Conservation (phyloP, 225 moss, liverwort and hornwort species). For the Bryum argenteum region DNA sequence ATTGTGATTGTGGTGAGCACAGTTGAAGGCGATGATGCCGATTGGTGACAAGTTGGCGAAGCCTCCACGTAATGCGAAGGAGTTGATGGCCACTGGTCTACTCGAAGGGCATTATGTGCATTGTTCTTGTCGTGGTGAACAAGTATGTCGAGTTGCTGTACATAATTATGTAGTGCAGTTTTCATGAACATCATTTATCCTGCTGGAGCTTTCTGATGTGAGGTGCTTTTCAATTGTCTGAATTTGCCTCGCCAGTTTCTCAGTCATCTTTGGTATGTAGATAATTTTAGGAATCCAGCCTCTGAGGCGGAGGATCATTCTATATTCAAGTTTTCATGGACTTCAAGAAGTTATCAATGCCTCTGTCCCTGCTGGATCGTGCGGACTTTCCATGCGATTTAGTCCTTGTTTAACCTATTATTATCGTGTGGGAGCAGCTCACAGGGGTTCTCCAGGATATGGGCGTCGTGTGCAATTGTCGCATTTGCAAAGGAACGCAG, state of each 20-base stretch:
- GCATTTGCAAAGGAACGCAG: constrained; percentile 51
- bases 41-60: constrained; percentile 47
- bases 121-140: constrained; percentile 57
- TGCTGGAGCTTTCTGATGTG: background rate
- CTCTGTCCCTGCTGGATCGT: background rate
- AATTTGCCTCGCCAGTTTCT: background rate
- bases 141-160: constrained; percentile 27
- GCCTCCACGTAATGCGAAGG: constrained; percentile 53
- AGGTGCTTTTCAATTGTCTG: background rate
- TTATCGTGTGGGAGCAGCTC: constrained; percentile 38
- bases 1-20: constrained; percentile 19
- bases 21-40: constrained; percentile 50
- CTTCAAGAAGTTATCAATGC: constrained; percentile 6
- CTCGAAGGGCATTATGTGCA: constrained; percentile 59
- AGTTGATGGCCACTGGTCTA: constrained; percentile 54
- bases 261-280: background rate
- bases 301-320: background rate
- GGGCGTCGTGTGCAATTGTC: constrained; percentile 58
- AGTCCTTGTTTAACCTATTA: constrained; percentile 13
- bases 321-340: background rate
- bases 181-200: background rate
- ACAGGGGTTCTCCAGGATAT: constrained; percentile 54
- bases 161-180: background rate
- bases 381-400: background rate
- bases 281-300: constrained; percentile 1